Percentiles rank a stretch among this genome's conserved stretches.
phyloP scores from a whole-genome alignment of 106 monocot species.

The Triglochin maritima region DNA sequence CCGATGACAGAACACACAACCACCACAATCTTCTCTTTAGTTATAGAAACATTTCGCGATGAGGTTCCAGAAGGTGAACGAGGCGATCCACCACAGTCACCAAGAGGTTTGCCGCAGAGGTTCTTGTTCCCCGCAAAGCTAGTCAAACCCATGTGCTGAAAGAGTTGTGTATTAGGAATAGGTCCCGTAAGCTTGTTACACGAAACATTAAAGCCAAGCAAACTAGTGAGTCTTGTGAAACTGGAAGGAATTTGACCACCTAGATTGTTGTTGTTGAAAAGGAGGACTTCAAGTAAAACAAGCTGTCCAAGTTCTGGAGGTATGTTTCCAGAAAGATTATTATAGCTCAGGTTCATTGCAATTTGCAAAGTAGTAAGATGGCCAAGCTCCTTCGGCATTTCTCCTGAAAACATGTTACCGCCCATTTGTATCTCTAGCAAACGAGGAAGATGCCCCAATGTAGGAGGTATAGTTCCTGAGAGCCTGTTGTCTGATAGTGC shows the following conservation, averaged over 20 bases:
- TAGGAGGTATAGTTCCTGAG: constrained; percentile 51
- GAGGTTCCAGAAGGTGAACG: constrained; percentile 10
- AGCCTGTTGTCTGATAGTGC: constrained; percentile 65
- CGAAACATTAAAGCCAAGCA: constrained; percentile 71
- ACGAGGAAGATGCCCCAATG: constrained; percentile 60
- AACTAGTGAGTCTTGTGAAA: constrained; percentile 61
- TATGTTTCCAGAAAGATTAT: constrained; percentile 65
- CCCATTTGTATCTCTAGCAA: constrained; percentile 82
- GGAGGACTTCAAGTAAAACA: constrained; percentile 46
- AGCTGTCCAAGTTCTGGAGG: constrained; percentile 85
- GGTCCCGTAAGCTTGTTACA: constrained; percentile 81
- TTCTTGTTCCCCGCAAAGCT: constrained; percentile 71
- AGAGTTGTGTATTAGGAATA: constrained; percentile 41
- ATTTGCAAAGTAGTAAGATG: constrained; percentile 76
- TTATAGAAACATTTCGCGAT: constrained; percentile 4
- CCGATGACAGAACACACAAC: constrained; percentile 56
- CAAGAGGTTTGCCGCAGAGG: constrained; percentile 76
- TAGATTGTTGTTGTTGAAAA: constrained; percentile 73
- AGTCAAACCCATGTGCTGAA: constrained; percentile 51
- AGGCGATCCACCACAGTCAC: constrained; percentile 28
- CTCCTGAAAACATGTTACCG: constrained; percentile 69
- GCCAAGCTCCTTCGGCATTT: constrained; percentile 73
- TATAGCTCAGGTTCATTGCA: constrained; percentile 86
- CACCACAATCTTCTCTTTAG: constrained; percentile 40
- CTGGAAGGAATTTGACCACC: constrained; percentile 73